Base-by-base conservation (phyloP, 148 eudicot species). In the Silene latifolia region DNA sequence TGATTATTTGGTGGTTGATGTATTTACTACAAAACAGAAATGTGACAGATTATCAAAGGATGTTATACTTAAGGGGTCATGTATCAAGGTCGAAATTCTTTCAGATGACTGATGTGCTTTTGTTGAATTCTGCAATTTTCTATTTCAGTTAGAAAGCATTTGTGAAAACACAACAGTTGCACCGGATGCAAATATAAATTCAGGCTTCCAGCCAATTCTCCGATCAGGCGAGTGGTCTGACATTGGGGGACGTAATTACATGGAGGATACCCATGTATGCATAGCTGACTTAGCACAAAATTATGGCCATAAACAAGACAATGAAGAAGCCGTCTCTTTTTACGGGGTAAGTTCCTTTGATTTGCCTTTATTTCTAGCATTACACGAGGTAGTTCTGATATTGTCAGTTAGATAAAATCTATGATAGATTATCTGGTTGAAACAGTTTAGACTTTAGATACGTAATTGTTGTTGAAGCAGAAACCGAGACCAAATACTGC, bases 151-250 rank as follows among this genome's bases (percentile, higher is more conserved):
- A 71, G 93, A 86, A 83, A 88, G 93, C 84, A 92, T 92, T 61
- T 77, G 88, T 73, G 99, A 96, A 72, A 87, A 92, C 73, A 69
- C 86, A 65, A 69, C 89, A 11, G 74, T 84, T 39, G 78, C 80
- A 62, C 57, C 53, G 15, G 84, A 79, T 67, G 82, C 74, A 77
- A 83, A 46, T 60, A 78, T 73, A 32, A 82, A 68, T 73, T 71
- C 78, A 42, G 86, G 83, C 11, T 95, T 89, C 76, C 46, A 83
- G 29, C 98, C 97, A 20, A 63, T 71, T 64, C 88, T 95, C 32
- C 83, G 99, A 58, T 90, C 98, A 61, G 99, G 98, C 67, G 99
- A 90, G 67, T 92, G 94, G 91, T 86, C 90, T 67, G 98, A 95
- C 77, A 96, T 96, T 67, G 99, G 99, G 72, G 83, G 83, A 11